Base-by-base conservation (phyloP, 1,139 yeast genomes). In the Candida pseudoviswanathii region DNA sequence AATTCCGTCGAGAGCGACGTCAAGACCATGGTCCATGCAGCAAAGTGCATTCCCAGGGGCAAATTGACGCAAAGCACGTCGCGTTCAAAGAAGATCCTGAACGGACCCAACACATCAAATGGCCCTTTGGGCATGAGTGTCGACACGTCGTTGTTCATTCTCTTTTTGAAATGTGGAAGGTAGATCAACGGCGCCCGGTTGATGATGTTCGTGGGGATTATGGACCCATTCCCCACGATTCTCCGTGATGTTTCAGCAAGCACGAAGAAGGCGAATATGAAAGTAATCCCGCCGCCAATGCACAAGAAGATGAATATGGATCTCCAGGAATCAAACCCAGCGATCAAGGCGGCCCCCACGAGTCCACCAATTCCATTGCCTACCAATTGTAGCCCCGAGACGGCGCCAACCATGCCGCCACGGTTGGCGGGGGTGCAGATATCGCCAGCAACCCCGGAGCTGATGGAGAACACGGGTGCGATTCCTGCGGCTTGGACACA, bases 401-500 rank as follows among this genome's bases (percentile, higher is more conserved):
- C 71, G 5, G 66, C 51, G 0, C 78, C 77, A 25, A 73, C 74
- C 60, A 72, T 73, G 0, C 74, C 68, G 2, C 78, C 78, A 46
- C 78, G 60, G 46, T 68, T 67, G 3, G 65, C 65, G 3, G 64
- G 58, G 0, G 73, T 67, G 47, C 76, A 70, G 1, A 73, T 68
- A 56, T 73, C 77, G 1, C 77, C 78, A 11, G 74, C 65, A 7
- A 71, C 66, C 0, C 78, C 78, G 0, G 73, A 63, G 33, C 68
- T 61, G 2, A 74, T 69, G 5, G 78, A 70, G 29, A 73, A 68
- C 3, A 68, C 71, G 0, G 78, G 77, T 0, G 75, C 77, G 22
- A 74, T 71, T 1, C 72, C 71, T 2, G 75, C 70, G 0, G 78
- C 77, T 54, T 74, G 78, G n/a, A 72, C 51, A 51, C 77, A 70